Evolutionary conservation across 257 asterid genomes (phyloP), one percentile per base, ranked within the genome.

Genomic region (Handroanthus guayacan): DNA sequence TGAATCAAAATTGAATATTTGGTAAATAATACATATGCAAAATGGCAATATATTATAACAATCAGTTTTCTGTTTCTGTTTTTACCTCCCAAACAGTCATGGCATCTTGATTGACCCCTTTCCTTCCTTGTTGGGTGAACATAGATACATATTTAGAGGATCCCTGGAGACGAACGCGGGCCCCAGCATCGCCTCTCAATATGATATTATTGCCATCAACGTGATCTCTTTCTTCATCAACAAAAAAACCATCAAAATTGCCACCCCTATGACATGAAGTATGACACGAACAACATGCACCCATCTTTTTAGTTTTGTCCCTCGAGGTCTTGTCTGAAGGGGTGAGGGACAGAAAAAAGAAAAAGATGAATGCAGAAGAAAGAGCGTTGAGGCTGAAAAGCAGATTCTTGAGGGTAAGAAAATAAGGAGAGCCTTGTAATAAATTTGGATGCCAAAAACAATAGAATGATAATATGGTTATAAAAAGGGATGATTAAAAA

Each of bases 71-170:
- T 13, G 25, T 1, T 1, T 38, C 9, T 20, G 44, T 17, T 44
- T 6, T 72, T 78, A 92, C 98, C 98, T 94, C 97, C 97, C 98
- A 94, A 75, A 89, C 94, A 1, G 97, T 89, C 97, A 94, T 92
- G 87, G 97, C 91, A 54, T 94, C 98, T 85, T 94, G 98, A 57
- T 89, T 92, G 54, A 72, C 63, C 65, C 97, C 97, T 17, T 94
- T 94, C 36, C 71, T 85, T 2, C 98, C 98, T 80, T 90, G 96
- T 60, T 85, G 93, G 67, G 77, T 76, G 78, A 74, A 88, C 90
- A 89, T 90, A 56, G 97, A 92, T 3, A 88, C 77, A 52, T 64
- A 75, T 72, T 72, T 90, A 74, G 97, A 90, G 11, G 90, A 83
- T 34, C 97, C 97, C 65, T 83, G 90, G 11, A 86, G 76, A 50